Percentiles rank a stretch among this genome's conserved stretches.
These are phyloP conservation scores for Cytauxzoon felis DNA, from an alignment of 169 alveolate species.

Conservation along the genomic window DNA sequence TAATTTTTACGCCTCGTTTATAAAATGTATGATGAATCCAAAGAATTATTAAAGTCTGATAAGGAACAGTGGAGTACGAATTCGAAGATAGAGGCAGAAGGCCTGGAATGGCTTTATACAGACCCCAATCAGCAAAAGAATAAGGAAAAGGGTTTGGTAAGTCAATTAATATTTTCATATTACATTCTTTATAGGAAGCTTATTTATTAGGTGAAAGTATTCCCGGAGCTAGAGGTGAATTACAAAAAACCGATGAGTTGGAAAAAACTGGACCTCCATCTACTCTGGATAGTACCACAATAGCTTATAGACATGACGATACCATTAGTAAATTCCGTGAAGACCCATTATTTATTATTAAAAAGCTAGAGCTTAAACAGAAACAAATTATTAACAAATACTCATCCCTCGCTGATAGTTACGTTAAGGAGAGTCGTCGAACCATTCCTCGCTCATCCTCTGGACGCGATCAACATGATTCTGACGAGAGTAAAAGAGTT, in stretches of 20 bases:
- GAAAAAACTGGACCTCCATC: slow-evolving; percentile 39
- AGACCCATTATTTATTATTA: slow-evolving; percentile 57
- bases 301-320: slow-evolving; percentile 2
- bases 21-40: slow-evolving; percentile 20
- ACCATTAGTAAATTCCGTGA: slow-evolving; percentile 54
- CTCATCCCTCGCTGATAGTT: slow-evolving; percentile 13
- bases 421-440: no score
- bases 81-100: slow-evolving; percentile 55
- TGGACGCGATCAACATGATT: not conserved
- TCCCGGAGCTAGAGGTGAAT: slow-evolving; percentile 55
- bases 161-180: not conserved
- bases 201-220: slow-evolving; percentile 58
- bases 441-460: no score
- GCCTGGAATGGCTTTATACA: slow-evolving; percentile 65
- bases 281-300: slow-evolving; percentile 15
- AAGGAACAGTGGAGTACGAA: slow-evolving; percentile 40
- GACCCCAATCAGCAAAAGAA: slow-evolving; percentile 42
- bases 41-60: slow-evolving; percentile 21
- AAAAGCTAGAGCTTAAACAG: slow-evolving; percentile 56
- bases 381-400: slow-evolving; percentile 45
- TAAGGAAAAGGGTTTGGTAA: slow-evolving; percentile 16
- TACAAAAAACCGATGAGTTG: not conserved
- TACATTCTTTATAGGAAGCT: slow-evolving; percentile 11
- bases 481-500: no score
- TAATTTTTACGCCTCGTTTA: no score